phyloP scores from a whole-genome alignment of 1,284 basidiomycete genomes.

The Coniferiporia weirii region DNA sequence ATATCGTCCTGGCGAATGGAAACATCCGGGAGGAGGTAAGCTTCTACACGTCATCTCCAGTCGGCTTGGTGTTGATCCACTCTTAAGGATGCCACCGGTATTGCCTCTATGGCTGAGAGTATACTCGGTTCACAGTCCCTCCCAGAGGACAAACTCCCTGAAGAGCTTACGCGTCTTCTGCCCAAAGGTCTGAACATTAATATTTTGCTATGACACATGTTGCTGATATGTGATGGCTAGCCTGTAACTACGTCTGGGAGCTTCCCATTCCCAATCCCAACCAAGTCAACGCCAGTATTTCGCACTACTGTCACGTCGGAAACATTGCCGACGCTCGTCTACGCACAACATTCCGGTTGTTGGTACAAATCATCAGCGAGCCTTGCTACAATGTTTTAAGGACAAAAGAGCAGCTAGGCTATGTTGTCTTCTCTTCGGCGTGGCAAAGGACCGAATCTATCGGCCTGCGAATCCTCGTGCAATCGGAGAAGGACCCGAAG shows the following conservation, averaged over 20 bases:
- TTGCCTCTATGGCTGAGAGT: slow-evolving; percentile 71
- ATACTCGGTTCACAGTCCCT: slow-evolving; percentile 59
- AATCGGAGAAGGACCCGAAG: slow-evolving; percentile 82
- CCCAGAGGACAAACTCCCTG: slow-evolving; percentile 46
- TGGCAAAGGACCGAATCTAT: slow-evolving; percentile 61
- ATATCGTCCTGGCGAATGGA: slow-evolving; percentile 80
- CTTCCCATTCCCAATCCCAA: slow-evolving; percentile 76
- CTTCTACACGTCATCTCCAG: slow-evolving; percentile 1
- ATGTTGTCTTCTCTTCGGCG: slow-evolving; percentile 67
- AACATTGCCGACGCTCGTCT: slow-evolving; percentile 48
- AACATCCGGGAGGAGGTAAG: slow-evolving; percentile 80
- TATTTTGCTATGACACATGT: slow-evolving; percentile 14
- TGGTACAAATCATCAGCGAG: slow-evolving; percentile 79
- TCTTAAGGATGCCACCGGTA: slow-evolving; percentile 65
- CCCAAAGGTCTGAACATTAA: slow-evolving; percentile 47
- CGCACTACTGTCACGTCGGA: slow-evolving; percentile 78
- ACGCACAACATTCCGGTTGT: slow-evolving; percentile 55
- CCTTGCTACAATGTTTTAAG: slow-evolving; percentile 92
- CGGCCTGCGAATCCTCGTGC: slow-evolving; percentile 85
- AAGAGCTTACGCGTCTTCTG: slow-evolving; percentile 62
- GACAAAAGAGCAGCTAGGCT: slow-evolving; percentile 97
- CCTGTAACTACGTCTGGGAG: slow-evolving; percentile 68
- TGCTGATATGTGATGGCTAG: slow-evolving; percentile 33
- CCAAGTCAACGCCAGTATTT: slow-evolving; percentile 82
- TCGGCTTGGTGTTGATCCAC: not conserved